These are phyloP conservation scores for Neckera pumila DNA, from an alignment of 225 moss, liverwort and hornwort genomes.

Conservation along the genomic window DNA sequence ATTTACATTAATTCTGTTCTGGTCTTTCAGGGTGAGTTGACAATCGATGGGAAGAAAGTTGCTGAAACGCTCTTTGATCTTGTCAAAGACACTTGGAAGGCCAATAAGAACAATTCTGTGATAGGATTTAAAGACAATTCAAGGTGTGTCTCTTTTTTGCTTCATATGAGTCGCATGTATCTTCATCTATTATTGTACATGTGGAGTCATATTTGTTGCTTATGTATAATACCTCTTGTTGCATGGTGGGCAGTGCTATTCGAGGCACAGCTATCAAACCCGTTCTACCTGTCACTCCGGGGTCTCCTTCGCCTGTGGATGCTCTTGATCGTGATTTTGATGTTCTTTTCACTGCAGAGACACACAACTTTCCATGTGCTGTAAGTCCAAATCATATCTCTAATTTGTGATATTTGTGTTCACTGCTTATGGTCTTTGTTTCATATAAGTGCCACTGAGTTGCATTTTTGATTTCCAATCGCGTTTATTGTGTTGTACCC, in stretches of 20 bases:
- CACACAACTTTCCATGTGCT: constrained; percentile 97
- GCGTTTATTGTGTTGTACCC: neutral
- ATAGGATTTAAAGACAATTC: constrained; percentile 98
- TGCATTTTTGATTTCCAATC: neutral
- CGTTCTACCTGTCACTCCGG: constrained; percentile 63
- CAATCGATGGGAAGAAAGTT: constrained; percentile 70
- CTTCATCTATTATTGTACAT: neutral
- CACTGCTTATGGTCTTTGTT: neutral
- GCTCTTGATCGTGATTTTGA: constrained; percentile 77
- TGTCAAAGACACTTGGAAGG: constrained; percentile 87
- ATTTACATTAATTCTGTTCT: neutral
- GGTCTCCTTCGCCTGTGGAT: constrained; percentile 60
- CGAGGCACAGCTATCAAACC: constrained; percentile 66
- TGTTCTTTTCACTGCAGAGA: constrained; percentile 97
- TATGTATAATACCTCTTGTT: neutral
- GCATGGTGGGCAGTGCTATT: constrained; percentile 59
- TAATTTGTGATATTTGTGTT: neutral
- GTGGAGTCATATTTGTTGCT: neutral
- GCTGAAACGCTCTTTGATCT: constrained; percentile 64
- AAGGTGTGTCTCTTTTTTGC: constrained; percentile 30
- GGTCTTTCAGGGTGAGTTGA: constrained; percentile 60
- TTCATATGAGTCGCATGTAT: neutral
- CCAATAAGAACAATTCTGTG: constrained; percentile 88
- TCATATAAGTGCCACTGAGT: neutral
- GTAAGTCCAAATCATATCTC: constrained; percentile 32